phyloP scores from a whole-genome alignment of 2,329 filamentous ascomycete genomes.

The Neurospora crassa region DNA sequence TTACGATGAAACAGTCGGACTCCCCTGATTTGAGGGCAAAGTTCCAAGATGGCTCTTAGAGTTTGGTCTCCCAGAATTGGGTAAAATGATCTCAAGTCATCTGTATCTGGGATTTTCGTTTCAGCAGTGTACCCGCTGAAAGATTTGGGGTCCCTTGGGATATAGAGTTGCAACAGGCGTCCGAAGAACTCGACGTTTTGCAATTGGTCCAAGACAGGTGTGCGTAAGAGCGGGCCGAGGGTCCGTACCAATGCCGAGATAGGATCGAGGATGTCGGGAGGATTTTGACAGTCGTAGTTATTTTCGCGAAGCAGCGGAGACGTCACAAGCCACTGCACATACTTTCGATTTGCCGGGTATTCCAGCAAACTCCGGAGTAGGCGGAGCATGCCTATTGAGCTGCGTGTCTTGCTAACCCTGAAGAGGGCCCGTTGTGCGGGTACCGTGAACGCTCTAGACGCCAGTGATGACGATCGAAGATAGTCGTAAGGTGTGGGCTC shows the following conservation, averaged over 20 bases:
- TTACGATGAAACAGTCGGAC: neutral
- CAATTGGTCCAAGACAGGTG: neutral
- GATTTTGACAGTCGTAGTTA: neutral
- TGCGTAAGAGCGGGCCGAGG: neutral
- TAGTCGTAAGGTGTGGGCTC: neutral
- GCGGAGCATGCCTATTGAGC: neutral
- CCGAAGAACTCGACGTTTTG: neutral
- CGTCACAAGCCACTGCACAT: neutral
- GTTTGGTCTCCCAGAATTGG: neutral
- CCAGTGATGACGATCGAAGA: neutral
- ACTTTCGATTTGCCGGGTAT: neutral
- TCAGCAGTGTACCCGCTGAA: neutral
- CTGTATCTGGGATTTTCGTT: neutral
- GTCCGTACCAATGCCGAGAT: neutral
- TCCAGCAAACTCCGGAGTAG: neutral
- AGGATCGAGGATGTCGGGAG: neutral
- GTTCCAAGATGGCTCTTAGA: neutral
- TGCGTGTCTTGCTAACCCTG: neutral
- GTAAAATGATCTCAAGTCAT: fast-evolving
- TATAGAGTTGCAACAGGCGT: neutral
- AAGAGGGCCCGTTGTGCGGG: neutral
- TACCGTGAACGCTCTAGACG: neutral
- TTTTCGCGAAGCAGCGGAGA: neutral
- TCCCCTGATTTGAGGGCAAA: neutral
- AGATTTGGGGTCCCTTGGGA: neutral